A percentile compares a stretch with the other conserved stretches of the same genome.
Conservation (phyloP, 2,329 filamentous ascomycete species). For the Penicillium sp. region DNA sequence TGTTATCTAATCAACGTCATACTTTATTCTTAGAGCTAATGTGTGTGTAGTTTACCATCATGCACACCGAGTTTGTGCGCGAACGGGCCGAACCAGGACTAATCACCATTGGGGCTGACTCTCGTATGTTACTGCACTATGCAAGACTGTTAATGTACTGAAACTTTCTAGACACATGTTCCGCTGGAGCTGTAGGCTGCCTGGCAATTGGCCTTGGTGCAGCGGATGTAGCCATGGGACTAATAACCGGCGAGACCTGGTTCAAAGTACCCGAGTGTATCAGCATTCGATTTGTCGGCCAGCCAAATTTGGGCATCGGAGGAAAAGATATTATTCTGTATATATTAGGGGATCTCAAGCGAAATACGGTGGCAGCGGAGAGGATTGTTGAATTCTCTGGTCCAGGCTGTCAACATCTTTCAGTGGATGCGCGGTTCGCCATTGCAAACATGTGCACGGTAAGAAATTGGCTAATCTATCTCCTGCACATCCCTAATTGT, state of each 20-base stretch:
- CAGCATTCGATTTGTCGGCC: slow-evolving; percentile 38
- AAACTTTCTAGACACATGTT: too few relatives aligned
- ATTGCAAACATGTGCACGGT: slow-evolving; percentile 46
- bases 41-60: slow-evolving; percentile 32
- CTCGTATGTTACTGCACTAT: too few relatives aligned
- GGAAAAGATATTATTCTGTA: slow-evolving; percentile 48
- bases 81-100: slow-evolving; percentile 44
- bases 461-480: neutral
- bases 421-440: slow-evolving; percentile 44
- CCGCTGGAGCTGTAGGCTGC: slow-evolving; percentile 37
- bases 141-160: too few relatives aligned
- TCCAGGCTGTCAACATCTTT: slow-evolving; percentile 35
- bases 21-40: neutral
- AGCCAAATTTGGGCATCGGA: slow-evolving; percentile 33
- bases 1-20: neutral
- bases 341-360: slow-evolving; percentile 40
- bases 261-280: slow-evolving; percentile 44
- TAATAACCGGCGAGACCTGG: slow-evolving; percentile 47
- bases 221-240: slow-evolving; percentile 42
- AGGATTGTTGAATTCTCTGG: slow-evolving; percentile 46
- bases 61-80: slow-evolving; percentile 47
- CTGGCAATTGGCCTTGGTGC: slow-evolving; percentile 44
- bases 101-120: slow-evolving; percentile 44
- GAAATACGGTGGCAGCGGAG: slow-evolving; percentile 45
- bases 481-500: neutral